These are phyloP conservation scores for Eutrema salsugineum DNA, from an alignment of 441 rosid species.

Conservation along the genomic window DNA sequence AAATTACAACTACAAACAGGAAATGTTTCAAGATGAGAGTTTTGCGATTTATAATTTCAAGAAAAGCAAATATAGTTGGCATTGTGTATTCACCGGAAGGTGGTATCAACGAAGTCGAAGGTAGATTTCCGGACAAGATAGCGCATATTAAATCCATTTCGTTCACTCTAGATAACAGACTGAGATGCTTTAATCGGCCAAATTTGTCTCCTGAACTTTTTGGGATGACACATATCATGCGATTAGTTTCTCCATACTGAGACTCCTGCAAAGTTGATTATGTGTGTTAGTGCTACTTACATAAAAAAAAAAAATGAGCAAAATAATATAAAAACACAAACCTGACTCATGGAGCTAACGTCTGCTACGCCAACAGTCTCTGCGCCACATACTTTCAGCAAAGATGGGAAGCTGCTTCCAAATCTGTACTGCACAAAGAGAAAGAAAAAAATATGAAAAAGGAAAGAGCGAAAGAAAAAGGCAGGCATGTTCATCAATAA, in stretches of 20 bases:
- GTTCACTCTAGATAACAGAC: constrained; percentile 53
- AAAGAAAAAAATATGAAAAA: neutral
- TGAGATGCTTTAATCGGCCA: constrained; percentile 45
- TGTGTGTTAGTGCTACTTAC: neutral
- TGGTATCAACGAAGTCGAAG: constrained; percentile 48
- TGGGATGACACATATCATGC: constrained; percentile 55
- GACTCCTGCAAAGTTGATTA: constrained; percentile 43
- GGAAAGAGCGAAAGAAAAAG: neutral
- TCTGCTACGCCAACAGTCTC: constrained; percentile 48
- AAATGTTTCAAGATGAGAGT: constrained; percentile 6
- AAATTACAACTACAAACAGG: constrained; percentile 55
- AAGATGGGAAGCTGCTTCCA: constrained; percentile 46
- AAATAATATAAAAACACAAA: constrained; percentile 29
- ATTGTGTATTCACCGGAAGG: constrained; percentile 50
- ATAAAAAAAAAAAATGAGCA: constrained; percentile 10
- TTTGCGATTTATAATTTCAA: neutral
- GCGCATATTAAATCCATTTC: constrained; percentile 75
- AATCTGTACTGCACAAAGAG: constrained; percentile 56
- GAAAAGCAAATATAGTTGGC: neutral
- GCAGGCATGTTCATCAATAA: neutral
- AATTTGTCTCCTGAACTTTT: constrained; percentile 50
- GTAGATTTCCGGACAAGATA: constrained; percentile 65
- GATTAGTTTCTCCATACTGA: constrained; percentile 44
- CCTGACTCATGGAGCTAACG: constrained; percentile 68
- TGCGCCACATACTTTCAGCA: constrained; percentile 62